Base-by-base conservation (phyloP, 2,329 filamentous ascomycete species). In the Endoconidiophora laricicola region DNA sequence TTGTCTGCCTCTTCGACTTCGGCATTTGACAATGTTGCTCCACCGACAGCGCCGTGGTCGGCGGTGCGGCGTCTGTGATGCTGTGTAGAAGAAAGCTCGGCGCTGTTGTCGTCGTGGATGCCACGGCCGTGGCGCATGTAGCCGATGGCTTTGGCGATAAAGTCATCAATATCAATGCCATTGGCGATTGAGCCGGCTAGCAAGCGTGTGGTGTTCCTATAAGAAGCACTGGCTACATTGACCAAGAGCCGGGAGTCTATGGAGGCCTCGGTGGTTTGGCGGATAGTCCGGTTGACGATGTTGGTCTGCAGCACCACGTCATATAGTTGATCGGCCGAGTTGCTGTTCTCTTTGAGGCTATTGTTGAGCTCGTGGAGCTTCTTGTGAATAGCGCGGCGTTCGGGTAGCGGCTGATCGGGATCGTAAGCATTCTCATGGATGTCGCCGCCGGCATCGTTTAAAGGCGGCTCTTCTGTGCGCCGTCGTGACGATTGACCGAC, bases 171-270 rank as follows among this genome's bases (percentile, higher is more conserved):
- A 59, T 96, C 88, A 20, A 98, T 68, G 6, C 87, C 86, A 46
- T 82, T 78, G 2, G 78, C 76, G 2, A 74, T 68, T 57, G 82
- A 81, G 5, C 87, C 87, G 26, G 86, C 71, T 1, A 82, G 78
- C 23, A 93, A 71, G 47, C 81, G 78, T 41, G 81, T 71, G 0
- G 86, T 81, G 60, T 86, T 87, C 57, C 84, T 85, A 58, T 83
- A 81, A 0, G 83, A 81, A 3, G 93, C 65, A 55, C 95, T 87
- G 4, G 85, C 84, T 1, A 85, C 79, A 55, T 75, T 79, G 45
- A 94, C 82, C 3, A 96, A 72, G 23, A 93, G 71, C n/a, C 84
- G 79, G 0, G 90, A 87, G 61, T 98, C 91, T 54, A 94, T 81
- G 1, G 83, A 85, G 1, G 91, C 91, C 62, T 96, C 91, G 2